A percentile compares a stretch with the other conserved stretches of the same genome.
phyloP scores from a whole-genome alignment of 176 grass and related monocot genomes.

The Eragrostis nindensis region DNA sequence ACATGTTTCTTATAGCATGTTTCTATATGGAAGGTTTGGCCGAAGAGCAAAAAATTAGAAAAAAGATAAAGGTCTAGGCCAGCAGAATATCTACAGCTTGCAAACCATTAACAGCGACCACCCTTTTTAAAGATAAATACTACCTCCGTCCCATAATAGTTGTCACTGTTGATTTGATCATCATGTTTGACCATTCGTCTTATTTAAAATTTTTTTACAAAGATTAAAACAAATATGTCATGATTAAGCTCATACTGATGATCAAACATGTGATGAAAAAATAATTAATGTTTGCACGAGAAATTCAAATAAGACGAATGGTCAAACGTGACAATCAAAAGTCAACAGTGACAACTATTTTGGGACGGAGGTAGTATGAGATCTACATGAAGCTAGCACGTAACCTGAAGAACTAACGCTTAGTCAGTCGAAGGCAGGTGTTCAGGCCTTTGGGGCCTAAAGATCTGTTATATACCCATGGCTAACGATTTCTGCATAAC shows the following conservation, averaged over 20 bases:
- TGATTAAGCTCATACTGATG: too few relatives aligned
- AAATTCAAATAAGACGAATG: too few relatives aligned
- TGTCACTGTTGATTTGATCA: too few relatives aligned
- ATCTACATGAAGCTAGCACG: background rate
- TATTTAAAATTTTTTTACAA: too few relatives aligned
- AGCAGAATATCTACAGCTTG: background rate
- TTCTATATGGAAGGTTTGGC: background rate
- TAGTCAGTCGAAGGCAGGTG: background rate
- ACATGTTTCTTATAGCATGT: background rate
- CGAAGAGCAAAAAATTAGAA: background rate
- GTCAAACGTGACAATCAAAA: too few relatives aligned
- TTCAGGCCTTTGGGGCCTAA: background rate
- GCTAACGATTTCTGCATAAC: background rate
- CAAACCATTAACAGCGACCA: background rate
- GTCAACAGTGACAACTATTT: too few relatives aligned
- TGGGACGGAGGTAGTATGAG: too few relatives aligned
- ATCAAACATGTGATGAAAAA: too few relatives aligned
- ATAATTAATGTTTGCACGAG: too few relatives aligned
- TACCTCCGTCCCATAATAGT: too few relatives aligned
- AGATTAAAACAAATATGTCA: too few relatives aligned
- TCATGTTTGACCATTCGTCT: too few relatives aligned
- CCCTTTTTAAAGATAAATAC: background rate
- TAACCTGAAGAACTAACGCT: background rate
- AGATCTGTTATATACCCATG: background rate
- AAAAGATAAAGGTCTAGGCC: background rate